Base-by-base conservation (phyloP, 371 early-diverging fungal species). In the Haplosporangium sp. region DNA sequence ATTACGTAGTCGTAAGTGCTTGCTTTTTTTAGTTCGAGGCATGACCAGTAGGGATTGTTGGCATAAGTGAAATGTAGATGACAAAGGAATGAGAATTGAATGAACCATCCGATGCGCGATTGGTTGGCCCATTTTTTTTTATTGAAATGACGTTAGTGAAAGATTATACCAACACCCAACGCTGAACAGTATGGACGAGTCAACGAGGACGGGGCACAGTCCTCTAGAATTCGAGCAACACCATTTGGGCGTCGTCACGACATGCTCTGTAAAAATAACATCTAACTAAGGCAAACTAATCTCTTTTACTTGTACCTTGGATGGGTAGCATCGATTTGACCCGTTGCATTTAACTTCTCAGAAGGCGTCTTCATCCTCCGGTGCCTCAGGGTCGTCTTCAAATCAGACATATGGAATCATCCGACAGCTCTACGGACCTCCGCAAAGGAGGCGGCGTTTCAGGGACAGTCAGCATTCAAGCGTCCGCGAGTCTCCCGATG, bases 351-450 rank as follows among this genome's bases (percentile, higher is more conserved):
- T 18, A 20, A 0, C 38, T 8, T 43, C 59, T 20, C 50, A 57
- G 46, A 36, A 20, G 18, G 23, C 51, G 16, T 21, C 66, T 13
- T 42, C 50, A 21, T 47, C 69, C 5, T 20, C 50, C 5, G 4
- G 29, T 29, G 7, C 54, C 1, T 42, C 63, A 21, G 5, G 40
- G 3, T 23, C 50, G 23, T 29, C 50, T 0, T 29, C 21, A 7
- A 21, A 40, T 36, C 41, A 40, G 9, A 10, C 77, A 6, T 62
- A 71, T 51, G 68, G 67, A 14, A 72, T 72, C 29, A 71, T 67
- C 20, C 66, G 73, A 13, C 73, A 59, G 29, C 47, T 71, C 7
- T 71, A 71, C 46, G 77, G 73, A 23, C 77, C 73, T 8, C 73
- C 76, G 12, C 72, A 70, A 45, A 50, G 20, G 37, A 50, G 67